Base-by-base conservation (phyloP, 23 red algal species). In the Gracilaria vermiculophylla region DNA sequence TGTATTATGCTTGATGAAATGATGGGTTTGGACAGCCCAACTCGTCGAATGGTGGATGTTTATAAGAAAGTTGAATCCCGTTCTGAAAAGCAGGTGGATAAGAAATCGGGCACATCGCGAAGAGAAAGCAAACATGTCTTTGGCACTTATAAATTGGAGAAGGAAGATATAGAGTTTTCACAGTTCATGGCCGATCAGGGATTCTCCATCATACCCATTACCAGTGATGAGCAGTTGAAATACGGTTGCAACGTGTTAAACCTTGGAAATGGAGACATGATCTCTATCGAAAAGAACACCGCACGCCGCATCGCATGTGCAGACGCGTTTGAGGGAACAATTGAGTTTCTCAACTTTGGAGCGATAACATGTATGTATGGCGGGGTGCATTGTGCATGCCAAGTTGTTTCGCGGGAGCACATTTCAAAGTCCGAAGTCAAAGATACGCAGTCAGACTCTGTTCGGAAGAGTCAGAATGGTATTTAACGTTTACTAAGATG, bases 211-310 rank as follows among this genome's bases (percentile, higher is more conserved):
- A 99, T 99, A 53, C 88, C 83, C 8, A 45, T 99, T 12, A 50
- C 67, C 49, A 81, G 43, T 1, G 79, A 92, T 8, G 92, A 99
- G 33, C 97, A 99, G 53, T 56, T 99, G 29, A 81, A 78, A 2
- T 99, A 99, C 61, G 97, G 97, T 21, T 99, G 97, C 29, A 99
- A 99, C 78, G 72, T 91, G 31, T 91, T 99, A 32, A 99, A 96
- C 78, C 77, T 99, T 44, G 97, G 97, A 3, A 78, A 76, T 15
- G 78, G 92, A 6, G 76, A 82, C 29, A 71, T 99, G 15, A 87
- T 99, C 21, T 83, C 88, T 3, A 94, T 95, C 44, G 83, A 94
- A 48, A 85, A 80, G 43, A 89, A 79, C 15, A 85, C 91, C 11
- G 97, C 97, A 27, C 83, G 97, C 12, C 80, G 92, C 23, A 99